A percentile compares a stretch with the other conserved stretches of the same genome.
phyloP scores from a whole-genome alignment of 2,329 filamentous ascomycete species.

The Onygenales sp. region DNA sequence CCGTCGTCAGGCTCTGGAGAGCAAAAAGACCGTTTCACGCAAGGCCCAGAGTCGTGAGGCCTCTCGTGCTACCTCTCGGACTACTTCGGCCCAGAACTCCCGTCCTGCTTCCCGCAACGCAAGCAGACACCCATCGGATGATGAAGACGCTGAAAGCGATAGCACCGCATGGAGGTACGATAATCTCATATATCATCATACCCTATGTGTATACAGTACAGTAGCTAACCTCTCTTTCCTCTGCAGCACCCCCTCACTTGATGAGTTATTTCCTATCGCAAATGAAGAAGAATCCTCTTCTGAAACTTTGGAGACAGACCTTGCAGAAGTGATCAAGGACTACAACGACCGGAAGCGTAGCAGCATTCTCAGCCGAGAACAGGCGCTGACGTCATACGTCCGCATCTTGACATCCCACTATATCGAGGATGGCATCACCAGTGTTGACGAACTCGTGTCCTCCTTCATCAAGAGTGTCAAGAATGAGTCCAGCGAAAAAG shows the following conservation, averaged over 20 bases:
- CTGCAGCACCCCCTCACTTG: slow-evolving; percentile 54
- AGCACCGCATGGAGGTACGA: slow-evolving; percentile 48
- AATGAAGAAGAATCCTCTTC: slow-evolving; percentile 44
- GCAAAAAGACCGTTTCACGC: slow-evolving; percentile 55
- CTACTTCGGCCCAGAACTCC: slow-evolving; percentile 43
- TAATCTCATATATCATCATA: slow-evolving; percentile 6
- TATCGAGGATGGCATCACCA: slow-evolving; percentile 52
- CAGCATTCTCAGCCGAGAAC: slow-evolving; percentile 60
- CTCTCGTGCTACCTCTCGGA: slow-evolving; percentile 44
- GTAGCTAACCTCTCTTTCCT: slow-evolving; percentile 4
- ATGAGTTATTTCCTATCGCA: slow-evolving; percentile 46
- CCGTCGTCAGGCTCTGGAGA: slow-evolving; percentile 52
- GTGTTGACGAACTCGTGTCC: slow-evolving; percentile 51
- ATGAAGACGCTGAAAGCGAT: slow-evolving; percentile 48
- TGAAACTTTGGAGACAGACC: slow-evolving; percentile 51
- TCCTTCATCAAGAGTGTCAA: slow-evolving; percentile 63
- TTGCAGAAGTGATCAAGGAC: slow-evolving; percentile 59
- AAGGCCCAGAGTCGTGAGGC: slow-evolving; percentile 40
- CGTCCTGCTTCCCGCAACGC: slow-evolving; percentile 44
- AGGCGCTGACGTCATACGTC: slow-evolving; percentile 51
- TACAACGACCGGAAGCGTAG: slow-evolving; percentile 71
- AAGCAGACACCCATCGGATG: slow-evolving; percentile 49
- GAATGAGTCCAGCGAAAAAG: slow-evolving; percentile 56
- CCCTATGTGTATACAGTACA: slow-evolving; percentile 1
- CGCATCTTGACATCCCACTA: slow-evolving; percentile 60